Evolutionary conservation across 345 rosid species (phyloP).

Genomic region (Arabis alpina): DNA sequence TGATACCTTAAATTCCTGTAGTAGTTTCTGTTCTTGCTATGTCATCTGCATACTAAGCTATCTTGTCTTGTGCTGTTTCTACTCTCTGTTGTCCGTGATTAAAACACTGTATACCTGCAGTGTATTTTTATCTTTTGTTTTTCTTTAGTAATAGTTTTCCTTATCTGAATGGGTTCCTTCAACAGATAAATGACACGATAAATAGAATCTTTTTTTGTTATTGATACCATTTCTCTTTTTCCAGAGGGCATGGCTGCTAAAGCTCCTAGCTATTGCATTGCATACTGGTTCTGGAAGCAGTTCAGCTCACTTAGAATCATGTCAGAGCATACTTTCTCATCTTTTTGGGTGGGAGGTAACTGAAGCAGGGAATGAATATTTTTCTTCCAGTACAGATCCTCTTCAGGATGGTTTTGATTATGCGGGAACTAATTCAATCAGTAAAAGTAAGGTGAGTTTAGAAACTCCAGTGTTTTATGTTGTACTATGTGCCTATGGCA

Average conservation of each 20-base stretch:
- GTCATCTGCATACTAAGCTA: not conserved
- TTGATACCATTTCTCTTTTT: slow-evolving; percentile 26
- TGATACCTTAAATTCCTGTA: not conserved
- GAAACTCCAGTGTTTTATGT: slow-evolving; percentile 24
- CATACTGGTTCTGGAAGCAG: slow-evolving; percentile 68
- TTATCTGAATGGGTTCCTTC: slow-evolving; percentile 14
- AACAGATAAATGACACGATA: slow-evolving; percentile 12
- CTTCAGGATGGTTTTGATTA: slow-evolving; percentile 54
- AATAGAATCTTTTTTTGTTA: slow-evolving; percentile 8
- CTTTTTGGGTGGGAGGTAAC: slow-evolving; percentile 70
- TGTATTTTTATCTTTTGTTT: not conserved
- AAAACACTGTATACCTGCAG: not conserved
- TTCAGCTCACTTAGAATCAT: slow-evolving; percentile 69
- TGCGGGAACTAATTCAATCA: slow-evolving; percentile 59
- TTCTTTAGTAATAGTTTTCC: not conserved
- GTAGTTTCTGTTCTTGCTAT: not conserved
- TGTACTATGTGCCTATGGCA: slow-evolving; percentile 46
- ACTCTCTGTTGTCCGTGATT: slow-evolving; percentile 2
- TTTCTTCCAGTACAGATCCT: slow-evolving; percentile 46
- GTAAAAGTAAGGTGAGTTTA: slow-evolving; percentile 78
- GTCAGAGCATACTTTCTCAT: slow-evolving; percentile 74
- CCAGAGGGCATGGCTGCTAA: slow-evolving; percentile 95
- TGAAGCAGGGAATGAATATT: slow-evolving; percentile 49
- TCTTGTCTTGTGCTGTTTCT: slow-evolving; percentile 18
- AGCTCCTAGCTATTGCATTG: slow-evolving; percentile 87